phyloP scores from a whole-genome alignment of 495 filamentous ascomycete species.

The Penicillium coprophilum region DNA sequence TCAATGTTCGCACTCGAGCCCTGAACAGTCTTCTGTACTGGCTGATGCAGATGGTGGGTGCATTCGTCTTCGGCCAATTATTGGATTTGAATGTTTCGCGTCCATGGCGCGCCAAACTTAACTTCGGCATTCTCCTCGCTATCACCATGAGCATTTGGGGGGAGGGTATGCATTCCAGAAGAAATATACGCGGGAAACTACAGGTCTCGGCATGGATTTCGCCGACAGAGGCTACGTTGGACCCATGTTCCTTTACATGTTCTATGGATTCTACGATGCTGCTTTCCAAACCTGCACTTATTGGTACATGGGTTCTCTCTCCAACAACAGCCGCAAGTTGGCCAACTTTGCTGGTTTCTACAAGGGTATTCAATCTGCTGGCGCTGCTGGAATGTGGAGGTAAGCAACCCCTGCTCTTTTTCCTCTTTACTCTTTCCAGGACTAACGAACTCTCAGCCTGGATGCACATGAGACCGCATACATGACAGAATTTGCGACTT shows the following conservation, averaged over 20 bases:
- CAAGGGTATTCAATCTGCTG: slow-evolving; percentile 96
- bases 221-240: slow-evolving; percentile 65
- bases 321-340: slow-evolving; percentile 85
- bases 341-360: slow-evolving; percentile 96
- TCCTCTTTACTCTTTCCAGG: background rate
- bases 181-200: slow-evolving; percentile 55
- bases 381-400: slow-evolving; percentile 83
- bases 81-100: slow-evolving; percentile 70
- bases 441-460: slow-evolving; percentile 36
- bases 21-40: slow-evolving; percentile 88
- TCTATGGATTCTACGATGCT: slow-evolving; percentile 90
- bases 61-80: slow-evolving; percentile 71
- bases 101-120: slow-evolving; percentile 70
- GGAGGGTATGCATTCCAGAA: slow-evolving; percentile 81
- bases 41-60: slow-evolving; percentile 82
- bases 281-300: slow-evolving; percentile 84
- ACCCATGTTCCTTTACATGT: slow-evolving; percentile 89
- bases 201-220: slow-evolving; percentile 60
- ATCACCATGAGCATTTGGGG: slow-evolving; percentile 85
- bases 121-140: slow-evolving; percentile 63
- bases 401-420: slow-evolving; percentile 25
- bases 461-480: slow-evolving; percentile 65
- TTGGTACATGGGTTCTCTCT: slow-evolving; percentile 92
- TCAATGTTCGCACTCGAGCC: slow-evolving; percentile 77
- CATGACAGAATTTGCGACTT: slow-evolving; percentile 60